Conservation (phyloP, 441 rosid species). For the Breynia disticha region DNA sequence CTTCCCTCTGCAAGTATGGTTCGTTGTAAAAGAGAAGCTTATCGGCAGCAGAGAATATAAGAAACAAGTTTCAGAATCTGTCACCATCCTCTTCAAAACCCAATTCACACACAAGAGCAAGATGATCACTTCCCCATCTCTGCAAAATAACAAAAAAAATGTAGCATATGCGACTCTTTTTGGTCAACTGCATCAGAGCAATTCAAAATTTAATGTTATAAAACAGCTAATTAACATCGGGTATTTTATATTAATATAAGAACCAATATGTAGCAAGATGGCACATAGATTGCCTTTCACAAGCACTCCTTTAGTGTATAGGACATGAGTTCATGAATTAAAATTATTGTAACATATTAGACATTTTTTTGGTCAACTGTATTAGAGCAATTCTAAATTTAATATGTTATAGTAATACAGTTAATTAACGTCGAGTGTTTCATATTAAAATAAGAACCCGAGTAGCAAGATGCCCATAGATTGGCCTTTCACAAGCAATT, state of each 20-base stretch:
- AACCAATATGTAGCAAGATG: too few relatives aligned
- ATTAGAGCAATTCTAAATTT: not conserved
- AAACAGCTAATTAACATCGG: not conserved
- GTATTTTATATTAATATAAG: too few relatives aligned
- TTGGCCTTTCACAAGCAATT: too few relatives aligned
- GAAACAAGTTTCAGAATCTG: slow-evolving; percentile 10
- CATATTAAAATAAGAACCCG: too few relatives aligned
- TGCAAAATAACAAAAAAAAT: slow-evolving; percentile 26
- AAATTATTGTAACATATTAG: too few relatives aligned
- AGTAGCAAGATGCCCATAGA: too few relatives aligned
- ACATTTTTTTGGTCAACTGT: too few relatives aligned
- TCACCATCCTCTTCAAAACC: slow-evolving; percentile 38
- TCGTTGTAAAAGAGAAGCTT: not conserved
- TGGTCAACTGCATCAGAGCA: too few relatives aligned
- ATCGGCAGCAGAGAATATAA: not conserved
- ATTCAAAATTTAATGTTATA: not conserved
- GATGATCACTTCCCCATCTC: slow-evolving; percentile 98
- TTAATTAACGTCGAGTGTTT: not conserved
- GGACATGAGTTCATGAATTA: too few relatives aligned
- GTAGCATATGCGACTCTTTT: not conserved
- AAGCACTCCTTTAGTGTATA: too few relatives aligned
- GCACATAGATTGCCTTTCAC: too few relatives aligned
- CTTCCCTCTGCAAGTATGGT: not conserved
- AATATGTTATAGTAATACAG: not conserved
- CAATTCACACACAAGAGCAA: slow-evolving; percentile 84